These are phyloP conservation scores for Lactifluus volemus DNA, from an alignment of 768 basidiomycete genomes.

Conservation along the genomic window DNA sequence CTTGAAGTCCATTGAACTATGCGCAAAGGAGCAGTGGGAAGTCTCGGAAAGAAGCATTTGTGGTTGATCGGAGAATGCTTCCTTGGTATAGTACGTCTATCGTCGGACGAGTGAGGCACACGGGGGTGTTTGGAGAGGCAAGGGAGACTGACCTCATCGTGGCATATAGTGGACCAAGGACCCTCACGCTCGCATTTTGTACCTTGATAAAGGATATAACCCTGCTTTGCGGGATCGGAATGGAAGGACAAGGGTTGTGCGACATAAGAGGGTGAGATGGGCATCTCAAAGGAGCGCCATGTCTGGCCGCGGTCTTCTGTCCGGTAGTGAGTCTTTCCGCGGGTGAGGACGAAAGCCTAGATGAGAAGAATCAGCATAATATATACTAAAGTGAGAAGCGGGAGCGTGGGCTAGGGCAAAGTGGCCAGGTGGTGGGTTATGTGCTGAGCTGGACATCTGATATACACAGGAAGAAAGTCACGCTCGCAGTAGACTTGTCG, in stretches of 20 bases:
- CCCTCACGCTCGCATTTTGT: constrained; percentile 42
- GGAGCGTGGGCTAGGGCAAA: not conserved
- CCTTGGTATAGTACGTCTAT: constrained; percentile 84
- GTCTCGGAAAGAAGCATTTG: constrained; percentile 60
- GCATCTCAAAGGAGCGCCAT: constrained; percentile 76
- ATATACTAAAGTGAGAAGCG: not conserved
- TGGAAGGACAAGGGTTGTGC: constrained; percentile 78
- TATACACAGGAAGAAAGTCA: not conserved
- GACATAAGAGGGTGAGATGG: constrained; percentile 48
- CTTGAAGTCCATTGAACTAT: constrained; percentile 76
- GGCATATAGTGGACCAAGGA: constrained; percentile 52
- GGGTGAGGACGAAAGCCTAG: constrained; percentile 83
- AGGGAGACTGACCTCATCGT: constrained; percentile 53
- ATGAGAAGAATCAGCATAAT: not conserved
- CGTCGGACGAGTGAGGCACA: constrained; percentile 3
- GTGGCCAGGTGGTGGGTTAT: not conserved
- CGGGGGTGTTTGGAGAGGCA: not conserved
- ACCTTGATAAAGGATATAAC: constrained; percentile 74
- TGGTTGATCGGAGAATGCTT: constrained; percentile 62
- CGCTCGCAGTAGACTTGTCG: not conserved
- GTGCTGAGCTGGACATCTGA: not conserved
- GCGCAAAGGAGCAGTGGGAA: constrained; percentile 79
- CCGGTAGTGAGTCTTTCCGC: constrained; percentile 70
- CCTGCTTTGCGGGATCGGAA: constrained; percentile 59
- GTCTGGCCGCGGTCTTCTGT: constrained; percentile 82